These are phyloP conservation scores for Ottelia alismoides DNA, from an alignment of 106 monocot genomes.

Conservation along the genomic window DNA sequence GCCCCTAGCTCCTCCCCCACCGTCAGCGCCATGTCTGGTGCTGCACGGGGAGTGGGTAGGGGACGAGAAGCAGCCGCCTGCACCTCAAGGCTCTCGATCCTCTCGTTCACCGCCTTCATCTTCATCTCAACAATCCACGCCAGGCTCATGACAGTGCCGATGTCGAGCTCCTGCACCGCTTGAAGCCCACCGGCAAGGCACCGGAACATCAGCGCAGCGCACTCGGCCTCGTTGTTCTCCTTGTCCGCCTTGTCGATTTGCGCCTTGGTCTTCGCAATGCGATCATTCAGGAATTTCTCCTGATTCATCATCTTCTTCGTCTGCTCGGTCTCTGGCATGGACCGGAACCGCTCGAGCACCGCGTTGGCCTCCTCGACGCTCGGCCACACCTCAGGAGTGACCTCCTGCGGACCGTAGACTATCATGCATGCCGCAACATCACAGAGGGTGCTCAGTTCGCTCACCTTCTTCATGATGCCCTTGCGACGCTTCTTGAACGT, in stretches of 20 bases:
- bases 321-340: constrained; percentile 27
- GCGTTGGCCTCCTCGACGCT: neutral
- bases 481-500: constrained; percentile 12
- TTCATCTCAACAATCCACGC: constrained; percentile 1
- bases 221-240: neutral
- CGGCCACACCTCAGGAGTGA: constrained; percentile 2
- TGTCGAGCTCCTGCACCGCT: too few species aligned
- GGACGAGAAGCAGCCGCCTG: too few species aligned
- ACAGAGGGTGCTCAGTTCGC: constrained; percentile 12
- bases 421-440: constrained; percentile 1
- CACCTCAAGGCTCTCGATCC: neutral
- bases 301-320: constrained; percentile 6
- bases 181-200: neutral
- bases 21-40: too few species aligned
- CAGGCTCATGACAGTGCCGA: too few species aligned
- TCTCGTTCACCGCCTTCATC: neutral
- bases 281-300: neutral
- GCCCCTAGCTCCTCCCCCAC: too few species aligned
- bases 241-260: neutral
- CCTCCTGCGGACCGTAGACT: constrained; percentile 7
- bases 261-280: neutral
- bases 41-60: too few species aligned
- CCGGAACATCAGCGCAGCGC: neutral
- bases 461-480: constrained; percentile 11
- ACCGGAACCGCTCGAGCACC: constrained; percentile 14